These are phyloP conservation scores for Truncatella angustata DNA, from an alignment of 2,329 filamentous ascomycete species.

Conservation along the genomic window DNA sequence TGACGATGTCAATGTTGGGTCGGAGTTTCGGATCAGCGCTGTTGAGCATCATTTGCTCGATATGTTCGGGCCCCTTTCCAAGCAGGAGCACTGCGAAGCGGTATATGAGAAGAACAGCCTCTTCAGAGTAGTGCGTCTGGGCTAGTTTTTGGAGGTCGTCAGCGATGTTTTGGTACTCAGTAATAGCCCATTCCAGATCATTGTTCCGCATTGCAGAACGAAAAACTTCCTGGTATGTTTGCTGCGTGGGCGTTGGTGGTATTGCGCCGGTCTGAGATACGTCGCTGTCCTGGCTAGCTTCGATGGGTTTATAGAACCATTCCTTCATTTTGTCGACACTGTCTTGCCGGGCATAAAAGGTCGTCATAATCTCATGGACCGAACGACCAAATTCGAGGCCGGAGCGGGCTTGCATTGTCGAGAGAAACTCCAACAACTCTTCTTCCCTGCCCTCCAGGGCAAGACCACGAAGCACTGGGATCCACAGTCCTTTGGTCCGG, in stretches of 20 bases:
- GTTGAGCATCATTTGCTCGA: conserved; percentile 67
- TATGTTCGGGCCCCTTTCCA: conserved; percentile 69
- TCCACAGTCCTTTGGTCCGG: conserved; percentile 39
- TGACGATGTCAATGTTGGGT: conserved; percentile 72
- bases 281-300: conserved; percentile 22
- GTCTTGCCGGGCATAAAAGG: conserved; percentile 59
- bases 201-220: conserved; percentile 59
- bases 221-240: conserved; percentile 54
- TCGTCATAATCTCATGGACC: conserved; percentile 55
- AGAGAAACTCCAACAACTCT: conserved; percentile 55
- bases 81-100: conserved; percentile 71
- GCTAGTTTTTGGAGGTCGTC: conserved; percentile 28
- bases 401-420: conserved; percentile 45
- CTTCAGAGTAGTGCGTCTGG: conserved; percentile 45
- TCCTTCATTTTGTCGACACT: conserved; percentile 59
- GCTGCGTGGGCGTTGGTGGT: conserved; percentile 32
- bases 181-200: conserved; percentile 60
- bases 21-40: conserved; percentile 42
- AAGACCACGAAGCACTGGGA: conserved; percentile 58
- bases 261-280: background rate
- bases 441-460: conserved; percentile 56
- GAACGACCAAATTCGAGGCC: conserved; percentile 42
- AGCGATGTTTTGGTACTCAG: conserved; percentile 54
- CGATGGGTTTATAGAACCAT: conserved; percentile 63
- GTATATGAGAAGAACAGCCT: conserved; percentile 58